phyloP scores from a whole-genome alignment of 169 alveolate species.

The Plasmodium yoelii region DNA sequence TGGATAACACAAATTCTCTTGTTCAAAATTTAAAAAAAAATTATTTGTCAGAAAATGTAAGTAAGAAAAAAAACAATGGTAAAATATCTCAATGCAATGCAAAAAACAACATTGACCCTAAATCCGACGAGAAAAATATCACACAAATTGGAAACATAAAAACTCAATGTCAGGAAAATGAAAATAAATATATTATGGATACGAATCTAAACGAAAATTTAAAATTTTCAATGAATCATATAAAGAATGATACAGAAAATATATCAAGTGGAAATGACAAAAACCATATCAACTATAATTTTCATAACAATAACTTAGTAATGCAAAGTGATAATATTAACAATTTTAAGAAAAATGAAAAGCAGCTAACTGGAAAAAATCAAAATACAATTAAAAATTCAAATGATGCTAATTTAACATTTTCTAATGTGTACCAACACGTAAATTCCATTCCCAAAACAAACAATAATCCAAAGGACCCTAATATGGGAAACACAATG shows the following conservation, averaged over 20 bases:
- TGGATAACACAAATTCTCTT: background rate
- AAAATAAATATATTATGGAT: background rate
- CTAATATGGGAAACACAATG: background rate
- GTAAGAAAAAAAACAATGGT: no score
- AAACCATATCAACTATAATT: slow-evolving; percentile 10
- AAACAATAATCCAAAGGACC: slow-evolving; percentile 6
- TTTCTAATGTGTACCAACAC: slow-evolving; percentile 23
- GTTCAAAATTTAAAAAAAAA: no score
- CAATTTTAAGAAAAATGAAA: slow-evolving; percentile 28
- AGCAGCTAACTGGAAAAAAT: slow-evolving; percentile 18
- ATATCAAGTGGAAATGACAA: slow-evolving; percentile 13
- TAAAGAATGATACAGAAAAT: slow-evolving; percentile 3
- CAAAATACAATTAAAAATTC: slow-evolving; percentile 14
- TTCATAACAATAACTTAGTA: slow-evolving; percentile 27
- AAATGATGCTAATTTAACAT: slow-evolving; percentile 35
- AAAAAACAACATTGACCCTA: no score
- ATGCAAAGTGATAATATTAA: slow-evolving; percentile 32
- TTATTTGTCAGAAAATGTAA: no score
- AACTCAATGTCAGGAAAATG: background rate
- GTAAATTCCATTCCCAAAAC: slow-evolving; percentile 47
- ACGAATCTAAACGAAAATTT: no score
- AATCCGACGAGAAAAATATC: background rate
- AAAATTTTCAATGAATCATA: no score
- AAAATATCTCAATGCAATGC: no score
- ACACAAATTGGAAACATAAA: background rate